Evolutionary conservation across 352 stramenopile species (phyloP), one percentile per base, ranked within the genome.

Genomic region (Globisporangium takayamanum): DNA sequence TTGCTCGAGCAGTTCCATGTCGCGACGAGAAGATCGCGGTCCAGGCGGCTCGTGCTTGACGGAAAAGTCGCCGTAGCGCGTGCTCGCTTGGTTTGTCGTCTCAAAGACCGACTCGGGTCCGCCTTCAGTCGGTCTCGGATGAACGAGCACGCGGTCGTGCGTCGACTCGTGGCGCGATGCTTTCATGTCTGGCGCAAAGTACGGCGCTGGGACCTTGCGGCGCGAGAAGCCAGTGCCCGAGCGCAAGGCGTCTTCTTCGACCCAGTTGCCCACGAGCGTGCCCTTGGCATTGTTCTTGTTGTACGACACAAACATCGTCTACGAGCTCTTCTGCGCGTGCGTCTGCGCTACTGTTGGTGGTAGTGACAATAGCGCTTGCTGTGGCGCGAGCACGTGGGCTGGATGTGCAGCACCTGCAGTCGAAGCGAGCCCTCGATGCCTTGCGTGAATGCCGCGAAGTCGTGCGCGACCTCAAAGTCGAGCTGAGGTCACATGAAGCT

Each of bases 201-300:
- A 26, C 2, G 63, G 44, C 10, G 62, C 60, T 1, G 82, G 82
- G 1, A 90, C 70, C 49, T 78, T 75, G 39, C 78, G 76, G 11
- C 82, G 75, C 2, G 78, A 71, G 37, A 81, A 84, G 3, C 82
- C 84, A 8, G 84, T 94, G 39, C 54, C 60, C 4, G 66, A 51
- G 10, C 80, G 77, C 42, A 94, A 66, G 2, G 82, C 84, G 22
- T 89, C 73, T 56, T 94, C 84, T 39, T 94, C 82, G 50, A 94
- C 80, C 84, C 84, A 94, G 62, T 94, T 94, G 22, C 84, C 84
- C 22, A 92, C 72, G 20, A 94, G 70, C 48, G 80, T 74, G 15
- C 74, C 78, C 50, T 89, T 87, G 51, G 63, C 69, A 60, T 94
- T 91, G 66, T 80, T 89, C 63, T 89, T 89, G 76, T 94, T 94